These are phyloP conservation scores for Heterobasidion parviporum DNA, from an alignment of 1,284 basidiomycete species.

Conservation along the genomic window DNA sequence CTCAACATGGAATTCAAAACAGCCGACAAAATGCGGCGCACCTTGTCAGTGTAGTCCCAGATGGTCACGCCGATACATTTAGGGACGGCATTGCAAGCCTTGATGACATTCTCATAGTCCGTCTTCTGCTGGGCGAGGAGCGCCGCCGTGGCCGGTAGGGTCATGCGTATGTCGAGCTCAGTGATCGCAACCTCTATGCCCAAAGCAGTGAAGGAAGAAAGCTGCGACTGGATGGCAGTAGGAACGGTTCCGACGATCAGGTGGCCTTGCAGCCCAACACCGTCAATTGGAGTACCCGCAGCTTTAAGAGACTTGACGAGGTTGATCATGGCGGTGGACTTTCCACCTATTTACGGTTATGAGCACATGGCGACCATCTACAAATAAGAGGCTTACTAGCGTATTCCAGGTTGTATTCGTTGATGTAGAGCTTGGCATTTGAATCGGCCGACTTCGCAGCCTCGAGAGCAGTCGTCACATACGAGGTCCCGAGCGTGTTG, in stretches of 20 bases:
- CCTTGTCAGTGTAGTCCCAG: conserved; percentile 41
- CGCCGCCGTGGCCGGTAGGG: conserved; percentile 37
- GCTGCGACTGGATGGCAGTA: conserved; percentile 27
- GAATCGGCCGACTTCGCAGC: conserved; percentile 39
- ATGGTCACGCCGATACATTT: conserved; percentile 39
- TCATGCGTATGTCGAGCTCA: conserved; percentile 47
- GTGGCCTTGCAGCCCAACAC: conserved; percentile 42
- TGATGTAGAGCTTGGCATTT: conserved; percentile 33
- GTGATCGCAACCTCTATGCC: conserved; percentile 50
- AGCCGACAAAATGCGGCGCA: not conserved
- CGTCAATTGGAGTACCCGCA: conserved; percentile 36
- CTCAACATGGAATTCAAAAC: not conserved
- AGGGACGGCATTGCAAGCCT: conserved; percentile 32
- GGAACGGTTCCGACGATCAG: conserved; percentile 42
- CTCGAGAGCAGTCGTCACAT: conserved; percentile 34
- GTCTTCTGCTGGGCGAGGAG: conserved; percentile 38
- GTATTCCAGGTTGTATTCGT: conserved; percentile 49
- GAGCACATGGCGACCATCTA: not conserved
- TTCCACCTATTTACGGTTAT: conserved; percentile 20
- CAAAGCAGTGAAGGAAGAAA: conserved; percentile 37
- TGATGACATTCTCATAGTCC: conserved; percentile 37
- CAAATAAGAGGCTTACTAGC: not conserved
- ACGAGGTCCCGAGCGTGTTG: conserved; percentile 33
- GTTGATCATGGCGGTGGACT: conserved; percentile 36
- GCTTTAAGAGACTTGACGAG: conserved; percentile 34